Evolutionary conservation across 2,329 filamentous ascomycete genomes (phyloP), one percentile per base, ranked within the genome.

Genomic region (Colletotrichum acutatum): DNA sequence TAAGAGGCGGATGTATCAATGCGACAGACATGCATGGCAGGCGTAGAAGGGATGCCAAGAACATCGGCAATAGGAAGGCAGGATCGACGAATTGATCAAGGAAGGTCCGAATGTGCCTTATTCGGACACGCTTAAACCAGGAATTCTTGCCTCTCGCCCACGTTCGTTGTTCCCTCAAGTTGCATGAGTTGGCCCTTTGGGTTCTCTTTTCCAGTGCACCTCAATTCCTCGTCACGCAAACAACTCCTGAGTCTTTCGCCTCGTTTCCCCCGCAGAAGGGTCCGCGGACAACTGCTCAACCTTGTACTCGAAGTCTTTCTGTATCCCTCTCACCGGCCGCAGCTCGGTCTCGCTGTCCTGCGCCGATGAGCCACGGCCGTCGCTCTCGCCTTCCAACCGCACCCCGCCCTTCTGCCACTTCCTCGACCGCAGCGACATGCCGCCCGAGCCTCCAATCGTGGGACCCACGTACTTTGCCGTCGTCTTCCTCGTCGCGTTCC

Each of bases 271-370:
- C 0, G 24, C 19, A 14, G 32, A 26, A 32, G 26, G 64, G 30
- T 1, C 66, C n/a, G 26, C 19, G 5, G 26, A 34, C 19, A 57
- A 26, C 28, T 61, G 30, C 34, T 71, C 71, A 14, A 71, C 32
- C 16, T 32, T 61, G 56, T 59, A 71, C 37, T 62, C 61, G 12
- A 24, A 30, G 6, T 71, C 42, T 22, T 71, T 71, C 7, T 66
- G 67, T 2, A 74, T 66, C 1, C 67, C 67, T 24, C 42, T 53
- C 19, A 74, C 56, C 11, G 57, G 67, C 26, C 34, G 53, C 28
- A 71, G 2, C 61, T 71, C 68, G 24, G 71, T 74, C 34, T 74
- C 53, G 24, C 71, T 74, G n/a, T 49, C 59, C 32, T 52, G 14
- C 16, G 28, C 34, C 14, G 71, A 66, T 0, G 42, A 49, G 32